Conservation (phyloP, 2,329 filamentous ascomycete species). For the Ceratocystis albifundus region DNA sequence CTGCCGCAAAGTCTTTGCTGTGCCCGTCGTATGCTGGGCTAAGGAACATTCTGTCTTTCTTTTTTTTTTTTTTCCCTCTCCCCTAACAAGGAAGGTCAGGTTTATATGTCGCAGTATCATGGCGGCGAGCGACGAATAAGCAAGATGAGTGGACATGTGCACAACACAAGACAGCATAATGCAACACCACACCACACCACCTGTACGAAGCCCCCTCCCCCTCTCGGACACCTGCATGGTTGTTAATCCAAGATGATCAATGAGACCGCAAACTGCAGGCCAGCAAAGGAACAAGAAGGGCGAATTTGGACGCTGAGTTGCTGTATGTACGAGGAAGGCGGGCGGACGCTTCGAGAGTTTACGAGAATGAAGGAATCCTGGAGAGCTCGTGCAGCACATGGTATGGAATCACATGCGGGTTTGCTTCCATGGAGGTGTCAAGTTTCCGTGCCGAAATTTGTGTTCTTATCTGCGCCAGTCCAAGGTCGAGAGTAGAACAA, state of each 20-base stretch:
- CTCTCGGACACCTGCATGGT: not conserved
- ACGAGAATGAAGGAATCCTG: not conserved
- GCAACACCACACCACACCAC: not conserved
- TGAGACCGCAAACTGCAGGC: not conserved
- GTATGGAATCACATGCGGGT: not conserved
- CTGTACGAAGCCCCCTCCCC: not conserved
- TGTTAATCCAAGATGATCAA: not conserved
- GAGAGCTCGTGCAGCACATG: not conserved
- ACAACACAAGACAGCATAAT: not conserved
- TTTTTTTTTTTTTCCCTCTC: no score
- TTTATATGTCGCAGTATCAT: not conserved
- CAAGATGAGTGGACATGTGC: not conserved
- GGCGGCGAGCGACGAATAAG: not conserved
- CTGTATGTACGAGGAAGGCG: slow-evolving; percentile 9
- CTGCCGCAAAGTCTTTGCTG: not conserved
- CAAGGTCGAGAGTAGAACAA: not conserved
- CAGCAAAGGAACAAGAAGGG: not conserved
- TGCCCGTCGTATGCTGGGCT: not conserved
- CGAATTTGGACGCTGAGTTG: not conserved
- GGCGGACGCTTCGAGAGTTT: not conserved
- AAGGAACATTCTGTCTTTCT: not conserved
- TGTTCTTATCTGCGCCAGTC: not conserved
- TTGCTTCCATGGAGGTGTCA: not conserved
- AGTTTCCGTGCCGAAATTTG: not conserved
- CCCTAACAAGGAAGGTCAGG: not conserved